Conservation (phyloP, 768 basidiomycete species). For the Amanita thiersii region DNA sequence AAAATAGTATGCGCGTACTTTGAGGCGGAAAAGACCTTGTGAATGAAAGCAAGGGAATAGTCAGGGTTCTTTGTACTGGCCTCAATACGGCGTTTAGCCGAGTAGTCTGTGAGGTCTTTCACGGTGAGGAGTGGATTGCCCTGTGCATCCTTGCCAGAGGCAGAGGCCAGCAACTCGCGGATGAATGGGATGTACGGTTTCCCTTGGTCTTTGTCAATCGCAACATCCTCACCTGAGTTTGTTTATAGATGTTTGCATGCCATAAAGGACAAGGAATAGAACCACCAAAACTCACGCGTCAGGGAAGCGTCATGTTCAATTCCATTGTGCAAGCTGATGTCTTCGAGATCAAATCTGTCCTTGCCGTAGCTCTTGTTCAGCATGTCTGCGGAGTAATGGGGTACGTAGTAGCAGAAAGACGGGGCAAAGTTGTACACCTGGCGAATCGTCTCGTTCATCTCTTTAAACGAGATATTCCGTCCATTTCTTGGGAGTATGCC, state of each 20-base stretch:
- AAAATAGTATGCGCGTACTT: slow-evolving; percentile 29
- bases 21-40: slow-evolving; percentile 30
- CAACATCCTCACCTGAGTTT: slow-evolving; percentile 43
- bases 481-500: slow-evolving; percentile 67
- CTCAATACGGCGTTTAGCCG: slow-evolving; percentile 36
- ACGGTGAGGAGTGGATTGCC: slow-evolving; percentile 25
- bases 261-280: background rate
- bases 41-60: slow-evolving; percentile 26
- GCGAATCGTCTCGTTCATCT: slow-evolving; percentile 34
- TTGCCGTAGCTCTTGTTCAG: slow-evolving; percentile 46
- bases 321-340: slow-evolving; percentile 67
- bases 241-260: background rate
- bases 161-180: slow-evolving; percentile 30
- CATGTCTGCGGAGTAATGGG: slow-evolving; percentile 49
- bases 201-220: slow-evolving; percentile 28
- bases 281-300: slow-evolving; percentile 39
- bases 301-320: slow-evolving; percentile 68
- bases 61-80: slow-evolving; percentile 28
- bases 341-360: slow-evolving; percentile 58
- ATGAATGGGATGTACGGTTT: slow-evolving; percentile 25
- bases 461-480: slow-evolving; percentile 56
- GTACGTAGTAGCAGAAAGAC: slow-evolving; percentile 60
- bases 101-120: slow-evolving; percentile 31
- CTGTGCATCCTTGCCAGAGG: slow-evolving; percentile 28
- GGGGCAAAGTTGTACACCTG: slow-evolving; percentile 63